These are phyloP conservation scores for Boletellus dicymbophilus DNA, from an alignment of 1,284 basidiomycete species.

Conservation along the genomic window DNA sequence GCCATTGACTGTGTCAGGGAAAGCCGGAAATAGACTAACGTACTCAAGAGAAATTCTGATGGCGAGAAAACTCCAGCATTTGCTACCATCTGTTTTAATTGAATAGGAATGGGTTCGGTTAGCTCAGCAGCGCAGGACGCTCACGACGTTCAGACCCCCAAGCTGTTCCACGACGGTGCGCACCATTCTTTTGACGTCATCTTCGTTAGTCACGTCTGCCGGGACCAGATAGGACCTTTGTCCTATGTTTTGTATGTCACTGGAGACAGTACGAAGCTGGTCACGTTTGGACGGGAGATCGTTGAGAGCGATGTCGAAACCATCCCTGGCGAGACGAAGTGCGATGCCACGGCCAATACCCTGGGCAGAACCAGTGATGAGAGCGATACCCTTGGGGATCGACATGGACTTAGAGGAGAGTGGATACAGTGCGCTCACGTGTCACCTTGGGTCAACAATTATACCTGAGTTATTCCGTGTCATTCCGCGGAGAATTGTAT, in stretches of 20 bases:
- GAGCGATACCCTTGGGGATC: conserved; percentile 6
- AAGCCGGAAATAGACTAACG: background rate
- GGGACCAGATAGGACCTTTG: background rate
- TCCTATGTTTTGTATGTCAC: background rate
- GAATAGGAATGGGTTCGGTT: too few relatives aligned
- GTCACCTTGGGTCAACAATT: too few relatives aligned
- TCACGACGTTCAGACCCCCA: background rate
- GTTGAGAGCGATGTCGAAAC: conserved; percentile 15
- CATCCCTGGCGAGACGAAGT: conserved; percentile 17
- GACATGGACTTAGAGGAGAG: too few relatives aligned
- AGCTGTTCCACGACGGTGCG: background rate
- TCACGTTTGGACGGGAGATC: conserved; percentile 9
- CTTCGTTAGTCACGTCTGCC: background rate
- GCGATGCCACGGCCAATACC: conserved; percentile 13
- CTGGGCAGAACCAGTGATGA: conserved; percentile 16
- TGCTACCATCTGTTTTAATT: background rate
- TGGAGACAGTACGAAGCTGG: background rate
- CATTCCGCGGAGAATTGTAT: too few relatives aligned
- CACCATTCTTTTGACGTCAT: background rate
- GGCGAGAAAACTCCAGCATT: background rate
- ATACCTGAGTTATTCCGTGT: too few relatives aligned
- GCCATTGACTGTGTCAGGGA: background rate
- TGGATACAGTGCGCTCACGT: too few relatives aligned
- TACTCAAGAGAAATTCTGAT: background rate
- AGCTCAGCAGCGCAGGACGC: too few relatives aligned